Evolutionary conservation across 805 yeast species (phyloP).

Genomic region (Candida qinlingensis): DNA sequence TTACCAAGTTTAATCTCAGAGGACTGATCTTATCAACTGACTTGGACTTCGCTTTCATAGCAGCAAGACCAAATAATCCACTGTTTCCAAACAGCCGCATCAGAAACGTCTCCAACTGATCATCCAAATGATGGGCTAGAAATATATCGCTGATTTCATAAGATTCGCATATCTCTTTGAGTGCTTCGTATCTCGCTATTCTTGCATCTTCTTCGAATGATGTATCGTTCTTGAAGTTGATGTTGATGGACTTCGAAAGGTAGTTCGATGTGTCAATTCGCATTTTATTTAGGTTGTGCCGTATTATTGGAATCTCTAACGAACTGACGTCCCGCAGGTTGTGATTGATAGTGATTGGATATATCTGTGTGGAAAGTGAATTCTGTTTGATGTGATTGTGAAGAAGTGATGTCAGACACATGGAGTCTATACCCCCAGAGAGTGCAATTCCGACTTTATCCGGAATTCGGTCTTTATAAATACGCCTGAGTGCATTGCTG

Average conservation of each 20-base stretch:
- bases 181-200: conserved; percentile 39
- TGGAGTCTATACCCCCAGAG: conserved; percentile 81
- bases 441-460: conserved; percentile 47
- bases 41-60: conserved; percentile 35
- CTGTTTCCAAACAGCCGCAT: conserved; percentile 45
- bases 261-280: conserved; percentile 23
- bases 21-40: conserved; percentile 14
- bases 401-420: conserved; percentile 56
- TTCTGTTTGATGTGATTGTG: conserved; percentile 28
- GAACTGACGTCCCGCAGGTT: conserved; percentile 36
- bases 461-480: conserved; percentile 18
- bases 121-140: conserved; percentile 67
- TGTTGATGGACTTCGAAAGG: conserved; percentile 26
- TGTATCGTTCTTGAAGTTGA: conserved; percentile 16
- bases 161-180: conserved; percentile 37
- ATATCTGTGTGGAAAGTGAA: conserved; percentile 29
- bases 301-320: conserved; percentile 22
- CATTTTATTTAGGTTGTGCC: conserved; percentile 11
- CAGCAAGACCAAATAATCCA: conserved; percentile 52
- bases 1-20: conserved; percentile 24
- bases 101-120: conserved; percentile 66
- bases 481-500: background rate
- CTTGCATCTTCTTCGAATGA: conserved; percentile 62
- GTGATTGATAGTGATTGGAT: conserved; percentile 68
- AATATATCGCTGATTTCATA: conserved; percentile 34